Percentiles rank a stretch among this genome's conserved stretches.
These are phyloP conservation scores for Talaromyces wortmannii DNA, from an alignment of 495 filamentous ascomycete genomes.

Conservation along the genomic window DNA sequence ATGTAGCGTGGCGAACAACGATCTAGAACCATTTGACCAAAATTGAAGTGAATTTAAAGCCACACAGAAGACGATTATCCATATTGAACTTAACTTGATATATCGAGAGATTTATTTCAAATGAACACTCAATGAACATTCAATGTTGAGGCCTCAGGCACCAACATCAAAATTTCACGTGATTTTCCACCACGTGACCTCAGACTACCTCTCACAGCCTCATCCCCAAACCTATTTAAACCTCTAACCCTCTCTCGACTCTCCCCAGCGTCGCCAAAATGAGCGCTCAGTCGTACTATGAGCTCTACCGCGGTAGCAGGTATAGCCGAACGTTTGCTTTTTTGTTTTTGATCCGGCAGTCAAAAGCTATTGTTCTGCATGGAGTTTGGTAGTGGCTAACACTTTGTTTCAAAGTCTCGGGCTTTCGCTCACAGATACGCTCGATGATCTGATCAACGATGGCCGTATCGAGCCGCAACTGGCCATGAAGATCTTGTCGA, in stretches of 20 bases:
- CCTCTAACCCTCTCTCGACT: background rate
- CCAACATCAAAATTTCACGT: background rate
- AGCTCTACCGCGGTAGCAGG: slow-evolving; percentile 97
- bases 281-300: slow-evolving; percentile 61
- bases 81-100: too few relatives aligned
- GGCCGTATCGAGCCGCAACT: slow-evolving; percentile 94
- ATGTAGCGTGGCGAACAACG: too few relatives aligned
- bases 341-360: background rate
- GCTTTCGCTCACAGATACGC: slow-evolving; percentile 84
- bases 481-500: slow-evolving; percentile 92
- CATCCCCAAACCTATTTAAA: background rate
- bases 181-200: background rate
- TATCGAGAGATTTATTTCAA: too few relatives aligned
- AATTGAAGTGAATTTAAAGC: too few relatives aligned
- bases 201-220: background rate
- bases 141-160: background rate
- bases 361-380: background rate
- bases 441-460: slow-evolving; percentile 90
- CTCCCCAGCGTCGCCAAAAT: slow-evolving; percentile 15
- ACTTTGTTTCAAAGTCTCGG: slow-evolving; percentile 60
- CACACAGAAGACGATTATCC: too few relatives aligned
- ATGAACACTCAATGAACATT: background rate
- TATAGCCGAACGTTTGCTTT: slow-evolving; percentile 30
- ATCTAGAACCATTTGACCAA: too few relatives aligned
- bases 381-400: background rate